Evolutionary conservation across 352 stramenopile genomes (phyloP).

Genomic region (Blastocystis sp.): DNA sequence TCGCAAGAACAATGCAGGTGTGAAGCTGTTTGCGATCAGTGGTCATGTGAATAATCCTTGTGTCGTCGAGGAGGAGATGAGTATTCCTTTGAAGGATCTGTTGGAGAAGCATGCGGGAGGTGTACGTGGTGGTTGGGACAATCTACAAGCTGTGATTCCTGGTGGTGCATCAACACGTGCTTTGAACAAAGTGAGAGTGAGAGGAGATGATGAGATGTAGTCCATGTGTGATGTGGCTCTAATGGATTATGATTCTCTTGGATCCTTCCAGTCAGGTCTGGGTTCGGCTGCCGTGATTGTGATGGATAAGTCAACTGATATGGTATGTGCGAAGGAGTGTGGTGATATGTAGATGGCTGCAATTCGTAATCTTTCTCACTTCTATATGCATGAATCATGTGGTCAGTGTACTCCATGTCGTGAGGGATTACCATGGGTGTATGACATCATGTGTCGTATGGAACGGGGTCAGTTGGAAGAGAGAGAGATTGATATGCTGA

Average conservation of each 20-base stretch:
- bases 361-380: conserved; percentile 93
- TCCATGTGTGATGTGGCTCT: conserved; percentile 86
- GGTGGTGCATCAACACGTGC: conserved; percentile 75
- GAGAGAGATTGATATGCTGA: conserved; percentile 96
- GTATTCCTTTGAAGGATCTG: conserved; percentile 89
- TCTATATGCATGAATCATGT: conserved; percentile 99
- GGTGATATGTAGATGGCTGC: conserved; percentile 74
- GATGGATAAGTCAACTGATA: conserved; percentile 98
- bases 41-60: conserved; percentile 98
- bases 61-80: conserved; percentile 96
- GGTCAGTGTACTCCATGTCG: conserved; percentile 97
- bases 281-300: conserved; percentile 96
- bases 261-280: conserved; percentile 85
- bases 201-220: conserved; percentile 64
- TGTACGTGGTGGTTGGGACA: conserved; percentile 94
- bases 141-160: conserved; percentile 93
- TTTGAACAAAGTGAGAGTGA: conserved; percentile 61
- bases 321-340: conserved; percentile 67
- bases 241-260: conserved; percentile 99
- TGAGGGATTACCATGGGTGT: conserved; percentile 91
- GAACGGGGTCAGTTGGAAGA: conserved; percentile 91
- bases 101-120: conserved; percentile 97
- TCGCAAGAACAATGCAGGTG: conserved; percentile 94
- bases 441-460: conserved; percentile 93
- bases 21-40: conserved; percentile 98